phyloP scores from a whole-genome alignment of 371 early-diverging fungal species.

The Mucor mucedo region DNA sequence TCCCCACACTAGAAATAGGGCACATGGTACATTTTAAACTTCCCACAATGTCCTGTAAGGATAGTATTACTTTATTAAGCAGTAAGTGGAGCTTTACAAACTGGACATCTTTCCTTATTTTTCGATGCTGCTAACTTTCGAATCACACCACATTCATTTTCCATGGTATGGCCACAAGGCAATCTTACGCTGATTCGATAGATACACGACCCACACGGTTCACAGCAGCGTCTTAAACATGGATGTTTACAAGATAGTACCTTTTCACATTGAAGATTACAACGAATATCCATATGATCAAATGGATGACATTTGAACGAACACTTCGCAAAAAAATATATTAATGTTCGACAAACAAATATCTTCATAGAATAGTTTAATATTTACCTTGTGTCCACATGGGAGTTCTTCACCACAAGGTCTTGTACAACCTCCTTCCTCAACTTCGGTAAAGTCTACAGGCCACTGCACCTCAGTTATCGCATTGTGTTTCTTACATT shows the following conservation, averaged over 20 bases:
- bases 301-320: constrained; percentile 57
- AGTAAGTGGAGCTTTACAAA: constrained; percentile 7
- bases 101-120: constrained; percentile 23
- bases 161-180: constrained; percentile 43
- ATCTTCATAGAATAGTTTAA: constrained; percentile 7
- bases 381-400: constrained; percentile 57
- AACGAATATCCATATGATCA: constrained; percentile 41
- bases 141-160: constrained; percentile 31
- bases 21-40: not conserved
- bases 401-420: constrained; percentile 42
- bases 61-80: too few relatives aligned
- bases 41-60: constrained; percentile 2
- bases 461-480: constrained; percentile 54
- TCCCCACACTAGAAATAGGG: not conserved
- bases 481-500: constrained; percentile 46
- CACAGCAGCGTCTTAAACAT: constrained; percentile 49
- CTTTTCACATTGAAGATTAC: constrained; percentile 47
- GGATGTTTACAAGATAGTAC: constrained; percentile 42
- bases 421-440: constrained; percentile 58
- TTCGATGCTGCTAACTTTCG: constrained; percentile 13
- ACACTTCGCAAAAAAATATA: constrained; percentile 22
- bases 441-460: constrained; percentile 53
- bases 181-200: constrained; percentile 19
- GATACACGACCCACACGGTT: constrained; percentile 53
- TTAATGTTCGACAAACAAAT: not conserved